phyloP scores from a whole-genome alignment of 2,329 filamentous ascomycete species.

The Bretziella fagacearum region DNA sequence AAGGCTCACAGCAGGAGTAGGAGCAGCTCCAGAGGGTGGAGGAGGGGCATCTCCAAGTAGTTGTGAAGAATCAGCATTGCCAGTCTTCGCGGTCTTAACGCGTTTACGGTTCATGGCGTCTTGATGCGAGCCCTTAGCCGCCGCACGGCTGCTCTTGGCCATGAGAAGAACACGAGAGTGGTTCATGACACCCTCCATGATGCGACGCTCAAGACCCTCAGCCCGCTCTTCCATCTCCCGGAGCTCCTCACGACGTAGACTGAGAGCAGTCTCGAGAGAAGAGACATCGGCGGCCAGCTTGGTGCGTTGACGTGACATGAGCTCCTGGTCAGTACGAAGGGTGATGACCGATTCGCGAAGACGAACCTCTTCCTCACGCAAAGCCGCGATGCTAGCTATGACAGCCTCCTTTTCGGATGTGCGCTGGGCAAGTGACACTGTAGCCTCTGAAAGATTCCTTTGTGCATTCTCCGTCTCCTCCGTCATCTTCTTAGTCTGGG shows the following conservation, averaged over 20 bases:
- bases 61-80: slow-evolving; percentile 5
- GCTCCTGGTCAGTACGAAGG: slow-evolving; percentile 54
- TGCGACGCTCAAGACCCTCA: slow-evolving; percentile 75
- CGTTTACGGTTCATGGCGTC: slow-evolving; percentile 45
- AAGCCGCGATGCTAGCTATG: slow-evolving; percentile 34
- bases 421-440: slow-evolving; percentile 62
- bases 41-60: neutral
- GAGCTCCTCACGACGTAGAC: slow-evolving; percentile 78
- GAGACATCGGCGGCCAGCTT: slow-evolving; percentile 73
- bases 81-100: slow-evolving; percentile 25
- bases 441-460: slow-evolving; percentile 63
- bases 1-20: slow-evolving; percentile 30
- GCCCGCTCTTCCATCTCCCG: slow-evolving; percentile 79
- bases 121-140: slow-evolving; percentile 28
- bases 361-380: slow-evolving; percentile 35
- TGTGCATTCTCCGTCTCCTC: slow-evolving; percentile 67
- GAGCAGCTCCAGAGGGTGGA: slow-evolving; percentile 15
- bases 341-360: slow-evolving; percentile 38
- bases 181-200: slow-evolving; percentile 89
- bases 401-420: slow-evolving; percentile 47
- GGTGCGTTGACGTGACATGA: slow-evolving; percentile 59
- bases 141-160: slow-evolving; percentile 38
- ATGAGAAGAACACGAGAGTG: slow-evolving; percentile 85
- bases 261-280: slow-evolving; percentile 75
- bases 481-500: slow-evolving; percentile 56